Percentiles rank a stretch among this genome's conserved stretches.
Evolutionary conservation across 1,284 basidiomycete species (phyloP).

Genomic region (Naganishia albida): DNA sequence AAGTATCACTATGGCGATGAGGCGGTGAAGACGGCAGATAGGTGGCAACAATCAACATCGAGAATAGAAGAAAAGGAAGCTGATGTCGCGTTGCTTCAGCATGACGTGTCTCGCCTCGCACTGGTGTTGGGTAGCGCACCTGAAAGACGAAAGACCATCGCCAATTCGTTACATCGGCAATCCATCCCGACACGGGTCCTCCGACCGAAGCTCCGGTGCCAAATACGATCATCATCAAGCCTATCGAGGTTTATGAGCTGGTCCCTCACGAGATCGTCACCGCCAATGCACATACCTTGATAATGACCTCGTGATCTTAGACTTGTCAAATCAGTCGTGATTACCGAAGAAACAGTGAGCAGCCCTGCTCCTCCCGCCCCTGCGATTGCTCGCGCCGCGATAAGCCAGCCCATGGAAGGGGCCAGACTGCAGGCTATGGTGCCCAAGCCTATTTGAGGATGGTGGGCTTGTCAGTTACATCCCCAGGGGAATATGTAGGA

Average conservation of each 20-base stretch:
- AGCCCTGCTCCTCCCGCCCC: slow-evolving; percentile 53
- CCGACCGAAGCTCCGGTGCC: slow-evolving; percentile 49
- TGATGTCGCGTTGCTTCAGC: not conserved
- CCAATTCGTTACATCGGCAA: slow-evolving; percentile 51
- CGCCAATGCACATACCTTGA: slow-evolving; percentile 44
- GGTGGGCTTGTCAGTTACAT: slow-evolving; percentile 1
- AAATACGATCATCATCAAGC: slow-evolving; percentile 53
- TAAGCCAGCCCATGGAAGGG: slow-evolving; percentile 46
- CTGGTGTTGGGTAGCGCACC: slow-evolving; percentile 36
- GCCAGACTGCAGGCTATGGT: slow-evolving; percentile 47
- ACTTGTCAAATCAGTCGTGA: slow-evolving; percentile 52
- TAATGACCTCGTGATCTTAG: slow-evolving; percentile 52
- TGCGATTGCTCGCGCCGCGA: slow-evolving; percentile 47
- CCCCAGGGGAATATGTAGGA: too few species aligned
- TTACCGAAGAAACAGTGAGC: slow-evolving; percentile 51
- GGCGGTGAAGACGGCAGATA: slow-evolving; percentile 22
- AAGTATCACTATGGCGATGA: not conserved
- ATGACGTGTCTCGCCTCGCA: not conserved
- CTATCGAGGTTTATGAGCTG: slow-evolving; percentile 34
- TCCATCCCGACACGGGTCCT: slow-evolving; percentile 49
- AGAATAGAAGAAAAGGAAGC: slow-evolving; percentile 31
- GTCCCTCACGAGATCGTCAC: not conserved
- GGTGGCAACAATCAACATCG: slow-evolving; percentile 25
- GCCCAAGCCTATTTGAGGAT: slow-evolving; percentile 38
- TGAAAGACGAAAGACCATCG: slow-evolving; percentile 49